Percentiles rank a stretch among this genome's conserved stretches.
Evolutionary conservation across 164 flowering plant genomes (phyloP).

Genomic region (Warburgia ugandensis): DNA sequence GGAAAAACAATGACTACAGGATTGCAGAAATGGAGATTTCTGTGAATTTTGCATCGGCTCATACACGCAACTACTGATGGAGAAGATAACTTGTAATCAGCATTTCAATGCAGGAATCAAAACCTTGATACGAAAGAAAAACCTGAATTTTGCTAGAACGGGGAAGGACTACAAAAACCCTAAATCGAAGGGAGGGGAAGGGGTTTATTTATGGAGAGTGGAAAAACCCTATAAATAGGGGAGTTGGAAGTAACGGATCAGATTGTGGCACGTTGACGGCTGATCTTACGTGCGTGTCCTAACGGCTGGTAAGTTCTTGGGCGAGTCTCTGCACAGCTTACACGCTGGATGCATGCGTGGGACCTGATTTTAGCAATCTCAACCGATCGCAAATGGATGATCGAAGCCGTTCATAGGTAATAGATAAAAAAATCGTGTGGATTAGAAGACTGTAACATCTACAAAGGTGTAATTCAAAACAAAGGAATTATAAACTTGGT

Average conservation of each 20-base stretch:
- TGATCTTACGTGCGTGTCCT: neutral
- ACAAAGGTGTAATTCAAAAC: too few relatives aligned
- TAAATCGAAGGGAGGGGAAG: neutral
- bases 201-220: neutral
- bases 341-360: too few relatives aligned
- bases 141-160: neutral
- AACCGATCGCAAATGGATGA: too few relatives aligned
- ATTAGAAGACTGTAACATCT: too few relatives aligned
- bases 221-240: neutral
- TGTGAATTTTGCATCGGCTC: conserved; percentile 8
- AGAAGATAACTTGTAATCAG: conserved; percentile 8
- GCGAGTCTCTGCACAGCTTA: too few relatives aligned
- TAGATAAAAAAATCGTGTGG: too few relatives aligned
- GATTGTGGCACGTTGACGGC: neutral
- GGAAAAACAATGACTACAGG: neutral
- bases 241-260: neutral
- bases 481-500: too few relatives aligned
- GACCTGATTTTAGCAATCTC: too few relatives aligned
- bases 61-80: conserved; percentile 6
- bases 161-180: neutral
- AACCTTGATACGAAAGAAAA: neutral
- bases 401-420: too few relatives aligned
- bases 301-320: too few relatives aligned
- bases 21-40: neutral
- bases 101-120: conserved; percentile 6